Base-by-base conservation (phyloP, 2,329 filamentous ascomycete genomes). In the Elsinoe necatrix region DNA sequence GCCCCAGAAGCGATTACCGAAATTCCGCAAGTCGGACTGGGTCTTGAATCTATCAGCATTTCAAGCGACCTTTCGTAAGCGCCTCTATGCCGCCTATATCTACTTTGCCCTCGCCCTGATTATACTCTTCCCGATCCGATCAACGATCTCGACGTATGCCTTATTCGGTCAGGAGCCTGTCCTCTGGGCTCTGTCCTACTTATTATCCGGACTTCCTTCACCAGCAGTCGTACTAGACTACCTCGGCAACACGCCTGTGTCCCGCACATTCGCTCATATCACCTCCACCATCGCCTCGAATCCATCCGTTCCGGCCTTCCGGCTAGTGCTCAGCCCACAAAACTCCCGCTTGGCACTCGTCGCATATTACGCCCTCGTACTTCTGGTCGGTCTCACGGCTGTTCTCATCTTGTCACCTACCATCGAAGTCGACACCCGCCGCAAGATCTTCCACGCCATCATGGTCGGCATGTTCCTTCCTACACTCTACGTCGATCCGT, bases 401-500 rank as follows among this genome's bases (percentile, higher is more conserved):
- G 90, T 96, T n/a, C 73, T 83, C 8, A 77, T 87, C 3, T 88
- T 96, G 6, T 81, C 93, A 54, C 87, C 86, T 39, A 76, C 88
- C 51, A 91, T 87, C 62, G 91, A 96, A 71, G 92, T 98, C 47
- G 93, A 98, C 72, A 98, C 93, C 1, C 82, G 93, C 51, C 84
- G 93, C 52, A 98, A 98, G 71, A 88, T 97, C 21, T 98, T 98
- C 69, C 93, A 98, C 70, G 95, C 95, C 63, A 95, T 92, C 80
- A 97, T 97, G 87, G 92, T 97, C 6, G 83, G 84, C 57, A 96
- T 98, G 89, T 85, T 98, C 57, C 78, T 97, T 1, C 91, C 93
- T 0, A 83, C 88, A 1, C 87, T 86, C 1, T 96, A 84, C 67
- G 74, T 97, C 61, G 93, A 98, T 69, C 92, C 93, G 0, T 78